Conservation (phyloP, 2,329 filamentous ascomycete species). For the Colletotrichum sp. region DNA sequence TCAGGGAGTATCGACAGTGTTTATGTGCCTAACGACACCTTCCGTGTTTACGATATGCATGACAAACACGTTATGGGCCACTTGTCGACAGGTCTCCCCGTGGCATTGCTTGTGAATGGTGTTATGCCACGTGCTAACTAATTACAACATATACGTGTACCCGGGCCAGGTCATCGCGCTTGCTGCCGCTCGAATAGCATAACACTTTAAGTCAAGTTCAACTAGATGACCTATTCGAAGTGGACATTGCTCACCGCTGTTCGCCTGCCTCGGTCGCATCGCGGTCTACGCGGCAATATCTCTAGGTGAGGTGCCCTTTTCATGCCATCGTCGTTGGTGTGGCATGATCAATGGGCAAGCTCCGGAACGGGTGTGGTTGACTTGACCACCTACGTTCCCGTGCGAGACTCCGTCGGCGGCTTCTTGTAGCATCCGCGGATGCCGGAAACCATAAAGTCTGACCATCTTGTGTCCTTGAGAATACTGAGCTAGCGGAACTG, state of each 20-base stretch:
- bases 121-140: fast-evolving
- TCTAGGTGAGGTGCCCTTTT: not conserved
- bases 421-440: not conserved
- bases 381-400: not conserved
- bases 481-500: too few relatives aligned
- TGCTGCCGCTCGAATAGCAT: not conserved
- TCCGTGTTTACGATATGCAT: not conserved
- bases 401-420: not conserved
- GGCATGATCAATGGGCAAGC: not conserved
- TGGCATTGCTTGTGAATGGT: not conserved
- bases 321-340: not conserved
- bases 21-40: not conserved
- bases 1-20: not conserved
- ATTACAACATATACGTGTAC: not conserved
- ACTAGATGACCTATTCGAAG: not conserved
- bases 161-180: not conserved
- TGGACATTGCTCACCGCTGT: not conserved
- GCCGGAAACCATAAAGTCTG: not conserved
- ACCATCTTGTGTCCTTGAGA: not conserved
- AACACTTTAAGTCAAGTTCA: not conserved
- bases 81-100: not conserved
- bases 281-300: not conserved
- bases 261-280: not conserved
- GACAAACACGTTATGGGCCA: fast-evolving
- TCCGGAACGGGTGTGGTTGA: not conserved